Evolutionary conservation across 2,329 filamentous ascomycete species (phyloP), one percentile per base, ranked within the genome.

Genomic region (Ampelomyces quisqualis): DNA sequence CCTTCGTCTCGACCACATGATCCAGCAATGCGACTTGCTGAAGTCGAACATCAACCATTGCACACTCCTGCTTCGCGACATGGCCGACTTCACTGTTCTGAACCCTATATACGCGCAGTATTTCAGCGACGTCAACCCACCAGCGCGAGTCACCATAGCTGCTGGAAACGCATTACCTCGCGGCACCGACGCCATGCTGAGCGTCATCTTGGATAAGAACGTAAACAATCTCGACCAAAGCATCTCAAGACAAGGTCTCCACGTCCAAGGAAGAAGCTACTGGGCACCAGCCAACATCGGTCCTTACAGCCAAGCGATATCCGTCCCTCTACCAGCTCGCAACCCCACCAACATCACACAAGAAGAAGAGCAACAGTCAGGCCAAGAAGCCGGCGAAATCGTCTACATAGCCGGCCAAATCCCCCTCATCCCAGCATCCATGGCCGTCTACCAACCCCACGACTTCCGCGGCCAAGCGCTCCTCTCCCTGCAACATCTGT

Each of bases 261-360:
- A 98, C 65, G 90, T 98, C 5, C 93, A 97, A 69, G 90, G 87
- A 3, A 77, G 88, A 26, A 95, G 89, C 8, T 97, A 97, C 74
- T 98, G 93, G 93, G 93, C 93, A 0, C 93, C 93, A 0, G 91
- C 93, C 14, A 97, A 97, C 61, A 97, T 98, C 38, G 93, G 93
- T 0, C 93, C 93, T 0, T 97, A 97, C 68, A 96, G 90, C 40
- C 93, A 98, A 71, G 89, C 90, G 3, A 82, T 93, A 34, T 75
- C 78, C 2, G 70, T 81, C 8, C 73, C 73, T 1, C 34, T 67
- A 8, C 69, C 52, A 4, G 64, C 3, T 39, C 70, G 9, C 13
- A 60, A 62, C 8, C 8, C 49, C 37, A 36, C 47, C n/a, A n/a
- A n/a, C n/a, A n/a, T n/a, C n/a, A n/a, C n/a, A n/a, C n/a, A n/a